Conservation (phyloP, 2,329 filamentous ascomycete genomes). For the Cladosporium oxysporum region DNA sequence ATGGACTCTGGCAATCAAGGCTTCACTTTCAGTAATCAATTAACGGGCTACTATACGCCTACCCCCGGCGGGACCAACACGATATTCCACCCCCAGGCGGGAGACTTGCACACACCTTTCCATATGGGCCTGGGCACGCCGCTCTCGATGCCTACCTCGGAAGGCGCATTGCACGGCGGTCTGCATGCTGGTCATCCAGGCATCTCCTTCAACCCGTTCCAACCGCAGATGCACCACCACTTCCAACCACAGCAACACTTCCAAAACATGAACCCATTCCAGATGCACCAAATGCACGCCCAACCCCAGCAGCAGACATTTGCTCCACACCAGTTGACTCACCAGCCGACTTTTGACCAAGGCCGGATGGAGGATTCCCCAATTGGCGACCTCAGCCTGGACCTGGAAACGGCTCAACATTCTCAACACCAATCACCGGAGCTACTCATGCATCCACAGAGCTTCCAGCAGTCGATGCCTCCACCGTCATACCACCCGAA, state of each 20-base stretch:
- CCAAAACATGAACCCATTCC: slow-evolving; percentile 71
- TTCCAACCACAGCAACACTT: slow-evolving; percentile 55
- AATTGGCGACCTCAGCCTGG: slow-evolving; percentile 57
- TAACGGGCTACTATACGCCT: slow-evolving; percentile 82
- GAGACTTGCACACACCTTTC: slow-evolving; percentile 83
- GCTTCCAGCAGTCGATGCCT: slow-evolving; percentile 50
- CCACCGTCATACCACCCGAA: slow-evolving; percentile 41
- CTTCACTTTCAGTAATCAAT: slow-evolving; percentile 80
- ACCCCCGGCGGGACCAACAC: slow-evolving; percentile 80
- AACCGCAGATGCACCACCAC: slow-evolving; percentile 59
- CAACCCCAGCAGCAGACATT: slow-evolving; percentile 53
- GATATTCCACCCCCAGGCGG: slow-evolving; percentile 78
- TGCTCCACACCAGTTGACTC: slow-evolving; percentile 77
- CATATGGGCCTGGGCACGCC: slow-evolving; percentile 76
- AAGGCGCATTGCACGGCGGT: slow-evolving; percentile 63
- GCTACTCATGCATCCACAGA: slow-evolving; percentile 57
- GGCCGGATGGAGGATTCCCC: slow-evolving; percentile 65
- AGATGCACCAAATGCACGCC: slow-evolving; percentile 48
- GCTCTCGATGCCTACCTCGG: slow-evolving; percentile 74
- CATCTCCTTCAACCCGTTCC: slow-evolving; percentile 68
- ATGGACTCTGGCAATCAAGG: slow-evolving; percentile 82
- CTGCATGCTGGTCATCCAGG: slow-evolving; percentile 61
- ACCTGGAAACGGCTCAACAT: slow-evolving; percentile 59
- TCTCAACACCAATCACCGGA: slow-evolving; percentile 64
- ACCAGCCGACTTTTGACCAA: slow-evolving; percentile 77